Percentiles rank a stretch among this genome's conserved stretches.
phyloP scores from a whole-genome alignment of 352 stramenopile species.

The Pythium dissimile region DNA sequence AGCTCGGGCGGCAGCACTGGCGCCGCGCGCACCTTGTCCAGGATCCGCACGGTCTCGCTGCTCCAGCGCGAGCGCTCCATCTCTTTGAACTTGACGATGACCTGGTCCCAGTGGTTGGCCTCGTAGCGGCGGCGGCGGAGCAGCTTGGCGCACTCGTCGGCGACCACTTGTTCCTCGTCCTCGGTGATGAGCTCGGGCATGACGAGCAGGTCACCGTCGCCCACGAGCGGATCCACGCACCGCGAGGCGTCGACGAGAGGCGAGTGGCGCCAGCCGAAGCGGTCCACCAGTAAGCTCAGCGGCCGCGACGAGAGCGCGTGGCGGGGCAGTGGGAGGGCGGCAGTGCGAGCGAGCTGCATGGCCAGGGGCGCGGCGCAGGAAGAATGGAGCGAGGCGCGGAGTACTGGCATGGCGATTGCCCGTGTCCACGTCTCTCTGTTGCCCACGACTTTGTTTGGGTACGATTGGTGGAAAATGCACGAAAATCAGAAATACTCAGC shows the following conservation, averaged over 20 bases:
- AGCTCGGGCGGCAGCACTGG: slow-evolving; percentile 58
- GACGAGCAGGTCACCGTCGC: slow-evolving; percentile 56
- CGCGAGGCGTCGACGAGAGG: slow-evolving; percentile 47
- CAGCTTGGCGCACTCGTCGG: slow-evolving; percentile 64
- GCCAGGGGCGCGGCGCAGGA: not conserved
- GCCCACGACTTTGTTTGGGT: not conserved
- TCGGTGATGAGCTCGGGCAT: slow-evolving; percentile 67
- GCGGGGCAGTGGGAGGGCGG: not conserved
- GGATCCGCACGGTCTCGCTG: slow-evolving; percentile 52
- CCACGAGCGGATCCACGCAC: slow-evolving; percentile 55
- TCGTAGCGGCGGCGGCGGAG: slow-evolving; percentile 77
- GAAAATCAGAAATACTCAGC: not conserved
- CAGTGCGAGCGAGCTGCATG: not conserved
- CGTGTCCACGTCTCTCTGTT: slow-evolving; percentile 1
- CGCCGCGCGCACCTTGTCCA: slow-evolving; percentile 60
- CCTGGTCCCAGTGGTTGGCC: slow-evolving; percentile 79
- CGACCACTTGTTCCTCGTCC: slow-evolving; percentile 65
- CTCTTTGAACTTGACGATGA: slow-evolving; percentile 88
- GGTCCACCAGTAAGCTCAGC: slow-evolving; percentile 17
- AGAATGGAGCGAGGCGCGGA: not conserved
- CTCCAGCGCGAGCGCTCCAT: slow-evolving; percentile 85
- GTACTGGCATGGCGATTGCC: not conserved
- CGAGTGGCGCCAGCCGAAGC: slow-evolving; percentile 17
- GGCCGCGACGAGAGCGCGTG: slow-evolving; percentile 5
- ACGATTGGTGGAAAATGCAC: slow-evolving; percentile 4